A percentile compares a stretch with the other conserved stretches of the same genome.
Conservation (phyloP, 108 stramenopile species). For the Schizochytrium sp. region DNA sequence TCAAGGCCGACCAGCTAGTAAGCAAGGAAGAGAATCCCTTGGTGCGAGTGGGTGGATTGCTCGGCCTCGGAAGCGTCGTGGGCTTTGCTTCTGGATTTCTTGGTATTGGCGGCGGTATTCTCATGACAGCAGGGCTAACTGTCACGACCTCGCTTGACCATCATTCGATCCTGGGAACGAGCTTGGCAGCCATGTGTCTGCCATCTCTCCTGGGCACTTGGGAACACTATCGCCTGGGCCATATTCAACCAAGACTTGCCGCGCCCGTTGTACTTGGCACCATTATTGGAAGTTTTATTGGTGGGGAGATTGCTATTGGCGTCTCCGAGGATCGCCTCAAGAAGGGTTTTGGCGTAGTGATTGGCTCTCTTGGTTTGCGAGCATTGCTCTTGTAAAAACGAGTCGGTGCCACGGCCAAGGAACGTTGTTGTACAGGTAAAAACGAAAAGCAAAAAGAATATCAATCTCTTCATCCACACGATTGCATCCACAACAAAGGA, state of each 20-base stretch:
- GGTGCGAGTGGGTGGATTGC: background rate
- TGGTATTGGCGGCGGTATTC: slow-evolving; percentile 8
- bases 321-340: background rate
- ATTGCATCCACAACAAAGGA: no score
- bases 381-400: background rate
- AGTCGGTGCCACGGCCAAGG: no score
- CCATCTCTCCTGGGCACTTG: background rate
- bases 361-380: background rate
- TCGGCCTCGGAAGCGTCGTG: background rate
- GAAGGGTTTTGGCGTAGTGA: background rate
- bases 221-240: background rate
- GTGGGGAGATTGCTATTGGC: background rate
- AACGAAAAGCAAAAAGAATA: no score
- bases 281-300: background rate
- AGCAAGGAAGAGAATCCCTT: background rate
- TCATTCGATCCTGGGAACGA: background rate
- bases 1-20: background rate
- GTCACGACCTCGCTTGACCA: background rate
- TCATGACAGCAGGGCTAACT: background rate
- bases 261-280: background rate
- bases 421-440: no score
- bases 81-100: background rate
- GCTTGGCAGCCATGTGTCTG: background rate
- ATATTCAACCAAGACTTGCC: background rate
- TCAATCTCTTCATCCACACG: no score